Evolutionary conservation across 305 asterid species (phyloP), one percentile per base, ranked within the genome.

Genomic region (Ajuga reptans): DNA sequence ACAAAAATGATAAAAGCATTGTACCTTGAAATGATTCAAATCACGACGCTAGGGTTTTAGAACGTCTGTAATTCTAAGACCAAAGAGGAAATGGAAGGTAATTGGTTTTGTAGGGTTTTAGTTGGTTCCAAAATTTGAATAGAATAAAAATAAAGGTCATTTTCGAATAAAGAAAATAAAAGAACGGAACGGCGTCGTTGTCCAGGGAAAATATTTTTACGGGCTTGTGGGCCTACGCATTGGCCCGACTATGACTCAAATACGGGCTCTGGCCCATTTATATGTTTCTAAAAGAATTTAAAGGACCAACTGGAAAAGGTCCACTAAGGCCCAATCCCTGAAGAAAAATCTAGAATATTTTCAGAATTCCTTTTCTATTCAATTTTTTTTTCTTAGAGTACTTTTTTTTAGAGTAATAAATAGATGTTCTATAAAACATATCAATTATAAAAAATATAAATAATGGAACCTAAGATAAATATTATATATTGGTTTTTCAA

Each of bases 21-120:
- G 66, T 43, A 73, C 72, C 77, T 72, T 55, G 66, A 43, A 27
- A 16, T 12, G 60, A 34, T 54, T 43, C 66, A 53, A 63, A 54
- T 39, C 71, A 41, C 66, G 49, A 43, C 11, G 66, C 65, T 41
- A 21, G 72, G 66, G 60, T 54, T 72, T 72, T 54, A 58, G 68
- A 59, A 36, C 33, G 56, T 10, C 27, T 4, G 52, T 14, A 18
- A 24, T 39, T 33, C 34, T 17, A 33, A 34, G 47, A 29, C 69
- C 46, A 27, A 31, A 47, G 31, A 29, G 34, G 18, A 49, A 65
- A 11, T 24, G 2, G 9, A 10, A 4, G 9, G 1, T 1, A 9
- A 14, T 16, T 29, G 69, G 69, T 10, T 49, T 47, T 47, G 9
- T 42, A 16, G 65, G 65, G 47, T 58, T 58, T 58, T 3, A 58